Evolutionary conservation across 2,329 filamentous ascomycete species (phyloP), one percentile per base, ranked within the genome.

Genomic region (Didymella segeticola): DNA sequence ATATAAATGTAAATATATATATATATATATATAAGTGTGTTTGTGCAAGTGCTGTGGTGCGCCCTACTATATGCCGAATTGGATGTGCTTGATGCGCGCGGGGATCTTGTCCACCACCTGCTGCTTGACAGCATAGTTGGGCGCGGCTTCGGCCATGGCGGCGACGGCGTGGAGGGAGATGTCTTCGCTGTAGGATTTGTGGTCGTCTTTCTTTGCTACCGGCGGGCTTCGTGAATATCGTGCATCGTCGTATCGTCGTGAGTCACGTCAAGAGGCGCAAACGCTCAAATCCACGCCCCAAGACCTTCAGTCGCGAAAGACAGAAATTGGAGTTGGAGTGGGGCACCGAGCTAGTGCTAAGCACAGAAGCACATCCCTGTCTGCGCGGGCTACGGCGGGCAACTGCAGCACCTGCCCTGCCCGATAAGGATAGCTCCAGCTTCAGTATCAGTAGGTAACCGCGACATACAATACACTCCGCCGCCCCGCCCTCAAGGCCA

Each of bases 31-130:
- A n/a, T n/a, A n/a, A n/a, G n/a, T n/a, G n/a, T n/a, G n/a, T n/a
- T n/a, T n/a, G n/a, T n/a, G n/a, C n/a, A n/a, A n/a, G n/a, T n/a
- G n/a, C n/a, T n/a, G n/a, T 37, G 29, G 42, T 38, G 37, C 41
- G 53, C 12, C 57, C 38, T 79, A 93, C 87, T 96, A 86, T 58
- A 98, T 90, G 70, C 93, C 93, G 76, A 98, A 98, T 72, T 96
- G 93, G 74, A 98, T 85, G 71, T 92, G 89, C 74, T 89, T 92
- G 80, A 97, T 96, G 69, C 91, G 89, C 80, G 96, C 96, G 27
- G 93, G 93, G 51, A 91, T 83, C 72, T 88, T 87, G 77, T 97
- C 92, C 47, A 91, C 85, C 73, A 97, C 89, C 83, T 96, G 92
- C 80, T 91, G 87, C 82, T 97, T 97, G 67, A 86, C 75, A 61